These are phyloP conservation scores for Solanum piurae DNA, from an alignment of 257 asterid species.

Conservation along the genomic window DNA sequence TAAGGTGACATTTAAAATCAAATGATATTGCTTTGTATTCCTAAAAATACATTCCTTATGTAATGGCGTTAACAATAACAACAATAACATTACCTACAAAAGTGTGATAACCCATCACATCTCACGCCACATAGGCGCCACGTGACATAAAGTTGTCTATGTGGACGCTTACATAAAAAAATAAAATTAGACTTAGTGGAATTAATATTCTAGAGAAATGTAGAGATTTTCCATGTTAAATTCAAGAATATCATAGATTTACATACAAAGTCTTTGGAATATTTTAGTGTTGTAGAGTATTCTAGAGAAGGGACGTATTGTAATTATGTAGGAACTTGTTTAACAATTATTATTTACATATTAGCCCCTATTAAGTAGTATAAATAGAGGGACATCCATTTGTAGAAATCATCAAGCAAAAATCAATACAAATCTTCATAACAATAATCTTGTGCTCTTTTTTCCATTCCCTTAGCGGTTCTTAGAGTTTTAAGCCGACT, in stretches of 20 bases:
- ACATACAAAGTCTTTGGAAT: neutral
- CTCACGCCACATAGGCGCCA: neutral
- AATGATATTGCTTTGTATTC: neutral
- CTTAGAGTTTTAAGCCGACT: too few species aligned
- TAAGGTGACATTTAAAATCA: neutral
- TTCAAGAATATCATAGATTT: neutral
- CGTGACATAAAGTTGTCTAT: too few species aligned
- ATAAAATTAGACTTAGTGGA: too few species aligned
- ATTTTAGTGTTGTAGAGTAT: too few species aligned
- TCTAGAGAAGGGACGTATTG: neutral
- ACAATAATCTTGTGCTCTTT: too few species aligned
- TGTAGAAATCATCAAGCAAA: too few species aligned
- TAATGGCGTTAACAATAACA: too few species aligned
- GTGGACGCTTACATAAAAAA: neutral
- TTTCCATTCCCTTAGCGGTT: too few species aligned
- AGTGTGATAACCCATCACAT: neutral
- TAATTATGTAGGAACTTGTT: neutral
- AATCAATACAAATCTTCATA: too few species aligned
- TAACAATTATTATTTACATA: too few species aligned
- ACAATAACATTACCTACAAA: too few species aligned
- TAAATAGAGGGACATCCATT: neutral
- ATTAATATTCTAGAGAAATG: too few species aligned
- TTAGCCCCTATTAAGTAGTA: neutral
- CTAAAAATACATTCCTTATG: neutral
- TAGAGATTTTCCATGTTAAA: neutral